phyloP scores from a whole-genome alignment of 441 rosid genomes.

The Brassica hybrid region DNA sequence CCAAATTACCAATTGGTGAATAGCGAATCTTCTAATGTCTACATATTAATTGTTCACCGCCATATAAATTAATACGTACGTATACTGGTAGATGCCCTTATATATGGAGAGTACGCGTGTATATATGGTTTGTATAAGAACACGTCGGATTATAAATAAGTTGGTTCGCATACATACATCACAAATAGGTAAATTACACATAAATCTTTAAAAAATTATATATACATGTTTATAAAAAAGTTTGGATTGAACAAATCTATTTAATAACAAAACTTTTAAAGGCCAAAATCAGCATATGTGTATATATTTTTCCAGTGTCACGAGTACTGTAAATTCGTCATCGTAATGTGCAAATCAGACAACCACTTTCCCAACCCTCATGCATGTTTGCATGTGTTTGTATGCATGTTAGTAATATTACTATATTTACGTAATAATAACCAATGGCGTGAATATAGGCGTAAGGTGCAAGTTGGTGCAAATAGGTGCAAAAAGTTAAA shows the following conservation, averaged over 20 bases:
- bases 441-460: slow-evolving; percentile 12
- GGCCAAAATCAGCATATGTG: neutral
- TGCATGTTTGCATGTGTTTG: slow-evolving; percentile 28
- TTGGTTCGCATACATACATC: too few species aligned
- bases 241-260: neutral
- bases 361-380: slow-evolving; percentile 8
- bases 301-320: neutral
- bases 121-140: too few species aligned
- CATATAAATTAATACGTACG: too few species aligned
- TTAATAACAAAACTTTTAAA: neutral
- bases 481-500: neutral
- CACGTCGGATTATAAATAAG: too few species aligned
- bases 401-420: slow-evolving; percentile 6
- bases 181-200: too few species aligned
- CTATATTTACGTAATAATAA: slow-evolving; percentile 20
- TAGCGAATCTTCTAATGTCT: too few species aligned
- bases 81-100: too few species aligned
- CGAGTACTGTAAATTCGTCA: slow-evolving; percentile 2
- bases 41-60: too few species aligned
- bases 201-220: too few species aligned
- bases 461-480: slow-evolving; percentile 13
- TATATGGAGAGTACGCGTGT: too few species aligned
- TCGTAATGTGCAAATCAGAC: slow-evolving; percentile 29
- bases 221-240: too few species aligned
- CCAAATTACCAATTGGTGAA: too few species aligned